These are phyloP conservation scores for Hemileia vastatrix DNA, from an alignment of 1,284 basidiomycete genomes.

Conservation along the genomic window DNA sequence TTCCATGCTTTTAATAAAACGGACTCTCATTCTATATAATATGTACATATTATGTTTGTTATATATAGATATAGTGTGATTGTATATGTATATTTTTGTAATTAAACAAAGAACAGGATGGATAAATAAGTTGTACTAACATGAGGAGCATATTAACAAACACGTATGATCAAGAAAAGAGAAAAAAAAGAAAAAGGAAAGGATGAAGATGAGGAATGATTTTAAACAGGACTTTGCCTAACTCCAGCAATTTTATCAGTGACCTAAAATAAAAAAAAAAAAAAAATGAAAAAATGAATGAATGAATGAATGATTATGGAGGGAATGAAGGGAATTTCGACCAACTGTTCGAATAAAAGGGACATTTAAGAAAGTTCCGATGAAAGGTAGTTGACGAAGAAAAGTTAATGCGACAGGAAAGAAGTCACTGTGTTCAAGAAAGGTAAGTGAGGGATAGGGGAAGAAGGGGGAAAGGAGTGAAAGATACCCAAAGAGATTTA, in stretches of 20 bases:
- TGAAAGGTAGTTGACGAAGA: constrained; percentile 82
- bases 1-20: no score
- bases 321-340: background rate
- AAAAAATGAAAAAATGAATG: background rate
- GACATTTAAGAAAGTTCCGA: constrained; percentile 74
- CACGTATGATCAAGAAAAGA: no score
- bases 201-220: no score
- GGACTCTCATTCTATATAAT: no score
- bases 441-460: background rate
- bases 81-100: no score
- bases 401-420: constrained; percentile 98
- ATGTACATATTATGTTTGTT: no score
- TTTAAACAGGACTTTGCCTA: constrained; percentile 46
- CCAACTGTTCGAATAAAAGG: constrained; percentile 51
- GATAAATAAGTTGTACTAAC: no score
- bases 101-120: no score
- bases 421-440: constrained; percentile 64
- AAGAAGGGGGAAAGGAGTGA: background rate
- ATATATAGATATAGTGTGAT: no score
- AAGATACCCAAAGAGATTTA: constrained; percentile 93
- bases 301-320: background rate
- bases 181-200: no score
- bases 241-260: constrained; percentile 46
- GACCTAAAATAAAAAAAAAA: constrained; percentile 30
- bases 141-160: no score